phyloP scores from a whole-genome alignment of 1,284 basidiomycete genomes.

The Sanghuangporus weigelae region DNA sequence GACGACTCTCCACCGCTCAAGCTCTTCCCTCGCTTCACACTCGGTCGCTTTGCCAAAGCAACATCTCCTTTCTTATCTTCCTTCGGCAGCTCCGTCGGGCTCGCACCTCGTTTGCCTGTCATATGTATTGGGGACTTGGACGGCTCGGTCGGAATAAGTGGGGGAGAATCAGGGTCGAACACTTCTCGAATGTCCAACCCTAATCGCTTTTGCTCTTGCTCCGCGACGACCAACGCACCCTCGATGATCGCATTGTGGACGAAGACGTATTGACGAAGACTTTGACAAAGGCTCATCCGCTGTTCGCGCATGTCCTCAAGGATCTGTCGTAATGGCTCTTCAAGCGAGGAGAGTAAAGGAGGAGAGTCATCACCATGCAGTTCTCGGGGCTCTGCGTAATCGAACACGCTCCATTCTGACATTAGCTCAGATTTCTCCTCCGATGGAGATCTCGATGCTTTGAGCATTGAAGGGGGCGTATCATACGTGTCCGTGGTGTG shows the following conservation, averaged over 20 bases:
- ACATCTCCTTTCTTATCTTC: slow-evolving; percentile 53
- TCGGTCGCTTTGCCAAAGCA: slow-evolving; percentile 59
- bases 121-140: neutral
- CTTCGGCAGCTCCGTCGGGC: slow-evolving; percentile 63
- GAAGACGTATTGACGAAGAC: slow-evolving; percentile 84
- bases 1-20: slow-evolving; percentile 6
- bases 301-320: slow-evolving; percentile 89
- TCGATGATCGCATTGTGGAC: slow-evolving; percentile 83
- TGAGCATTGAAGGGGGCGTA: slow-evolving; percentile 8
- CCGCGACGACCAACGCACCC: slow-evolving; percentile 71
- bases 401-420: slow-evolving; percentile 22
- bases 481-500: slow-evolving; percentile 8
- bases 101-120: slow-evolving; percentile 55
- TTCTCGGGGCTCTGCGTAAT: slow-evolving; percentile 54
- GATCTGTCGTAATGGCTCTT: slow-evolving; percentile 71
- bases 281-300: slow-evolving; percentile 88
- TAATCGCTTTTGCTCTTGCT: slow-evolving; percentile 52
- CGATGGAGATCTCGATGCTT: neutral
- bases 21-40: slow-evolving; percentile 43
- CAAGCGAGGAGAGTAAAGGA: slow-evolving; percentile 52
- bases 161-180: slow-evolving; percentile 25
- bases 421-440: slow-evolving; percentile 9
- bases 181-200: slow-evolving; percentile 20
- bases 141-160: slow-evolving; percentile 6
- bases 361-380: slow-evolving; percentile 53